These are phyloP conservation scores for Backusella circina DNA, from an alignment of 192 early-diverging fungal species.

Conservation along the genomic window DNA sequence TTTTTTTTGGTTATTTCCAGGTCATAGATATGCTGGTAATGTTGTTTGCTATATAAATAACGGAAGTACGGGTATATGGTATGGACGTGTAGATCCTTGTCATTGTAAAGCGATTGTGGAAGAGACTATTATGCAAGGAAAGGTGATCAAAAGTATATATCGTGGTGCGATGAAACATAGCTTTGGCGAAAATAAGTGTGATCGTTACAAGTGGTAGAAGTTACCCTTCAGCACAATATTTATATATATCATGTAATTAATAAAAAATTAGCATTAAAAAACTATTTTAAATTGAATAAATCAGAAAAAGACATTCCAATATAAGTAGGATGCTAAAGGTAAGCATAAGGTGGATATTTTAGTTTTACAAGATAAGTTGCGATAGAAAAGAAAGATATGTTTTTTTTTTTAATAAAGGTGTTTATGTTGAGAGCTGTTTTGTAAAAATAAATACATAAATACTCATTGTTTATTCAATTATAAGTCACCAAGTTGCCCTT, in stretches of 20 bases:
- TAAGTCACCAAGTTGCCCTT: no score
- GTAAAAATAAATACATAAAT: no score
- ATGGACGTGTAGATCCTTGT: conserved; percentile 51
- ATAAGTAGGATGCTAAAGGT: no score
- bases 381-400: no score
- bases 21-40: conserved; percentile 60
- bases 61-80: conserved; percentile 50
- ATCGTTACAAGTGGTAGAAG: neutral
- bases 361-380: no score
- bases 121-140: conserved; percentile 39
- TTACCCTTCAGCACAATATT: neutral
- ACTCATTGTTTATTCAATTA: no score
- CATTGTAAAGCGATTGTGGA: conserved; percentile 49
- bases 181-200: conserved; percentile 27
- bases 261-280: neutral
- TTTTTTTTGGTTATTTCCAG: conserved; percentile 27
- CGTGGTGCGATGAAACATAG: conserved; percentile 50
- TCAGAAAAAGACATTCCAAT: no score
- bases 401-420: no score
- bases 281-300: no score
- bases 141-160: conserved; percentile 51
- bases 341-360: no score
- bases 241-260: neutral
- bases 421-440: no score
- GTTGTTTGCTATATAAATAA: conserved; percentile 47